Base-by-base conservation (phyloP, 345 rosid species). In the Gossypium bickii region DNA sequence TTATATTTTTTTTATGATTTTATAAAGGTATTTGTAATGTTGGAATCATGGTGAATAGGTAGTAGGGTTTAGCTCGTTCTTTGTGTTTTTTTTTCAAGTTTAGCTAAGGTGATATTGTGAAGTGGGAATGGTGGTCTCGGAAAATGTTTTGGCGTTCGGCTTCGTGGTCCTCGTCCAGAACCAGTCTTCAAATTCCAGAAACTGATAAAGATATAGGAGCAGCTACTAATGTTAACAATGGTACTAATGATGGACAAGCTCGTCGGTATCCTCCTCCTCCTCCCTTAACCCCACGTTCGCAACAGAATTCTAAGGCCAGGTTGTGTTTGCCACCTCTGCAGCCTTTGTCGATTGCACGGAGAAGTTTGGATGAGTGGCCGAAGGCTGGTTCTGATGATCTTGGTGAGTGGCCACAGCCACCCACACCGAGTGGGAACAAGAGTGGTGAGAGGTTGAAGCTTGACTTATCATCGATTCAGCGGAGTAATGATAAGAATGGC, bases 321-420 rank as follows among this genome's bases (percentile, higher is more conserved):
- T 90, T 97, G 20, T 89, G 95, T 82, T 87, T 96, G 84, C 99
- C 98, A 0, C 98, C 98, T 12, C 56, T 93, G 89, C 99, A 93
- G 83, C 99, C 99, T 0, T 81, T 95, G 81, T 82, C 98, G 0
- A 93, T 96, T 79, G 85, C 97, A 1, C 86, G 99, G 67, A 87
- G 97, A 78, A 96, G 99, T 72, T 84, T 96, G 72, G 99, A 96
- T 17, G 99, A 93, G 82, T 93, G 99, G 98, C 99, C 97, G n/a
- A 86, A 89, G 77, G 97, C 99, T 0, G 88, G 99, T 57, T 93
- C 97, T 3, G 99, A 96, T 80, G 99, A 96, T 77, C 55, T 90
- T 12, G 99, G 97, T 12, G 99, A 89, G 89, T 93, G 99, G 99
- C 97, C 92, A 34, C 93, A 88, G 83, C 97, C 97, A 3, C 89